A percentile compares a stretch with the other conserved stretches of the same genome.
Conservation (phyloP, 1,284 basidiomycete species). For the Pyrrhoderma noxium region DNA sequence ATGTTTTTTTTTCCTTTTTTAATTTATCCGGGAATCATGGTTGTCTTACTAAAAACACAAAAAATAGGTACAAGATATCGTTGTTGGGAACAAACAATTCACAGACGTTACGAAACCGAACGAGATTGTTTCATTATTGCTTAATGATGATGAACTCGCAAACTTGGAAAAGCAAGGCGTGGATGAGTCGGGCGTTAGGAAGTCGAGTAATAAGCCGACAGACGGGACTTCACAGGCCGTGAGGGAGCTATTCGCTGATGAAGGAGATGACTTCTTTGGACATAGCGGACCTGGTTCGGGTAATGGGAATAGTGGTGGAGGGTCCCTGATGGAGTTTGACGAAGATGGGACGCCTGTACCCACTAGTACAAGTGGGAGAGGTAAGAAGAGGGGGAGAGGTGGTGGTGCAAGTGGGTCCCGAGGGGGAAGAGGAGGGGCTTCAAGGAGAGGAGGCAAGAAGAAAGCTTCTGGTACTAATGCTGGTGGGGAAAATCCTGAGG, state of each 20-base stretch:
- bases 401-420: constrained; percentile 25
- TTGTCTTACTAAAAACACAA: background rate
- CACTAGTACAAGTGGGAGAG: constrained; percentile 29
- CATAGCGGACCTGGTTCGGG: constrained; percentile 30
- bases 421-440: constrained; percentile 27
- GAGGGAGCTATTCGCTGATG: constrained; percentile 74
- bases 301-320: constrained; percentile 30
- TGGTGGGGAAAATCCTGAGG: too few species aligned
- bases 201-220: constrained; percentile 32
- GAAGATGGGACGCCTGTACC: constrained; percentile 24
- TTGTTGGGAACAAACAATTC: constrained; percentile 95
- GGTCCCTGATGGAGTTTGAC: constrained; percentile 5
- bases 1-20: background rate
- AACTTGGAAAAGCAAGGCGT: constrained; percentile 34
- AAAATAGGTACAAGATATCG: constrained; percentile 91
- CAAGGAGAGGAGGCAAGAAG: constrained; percentile 1
- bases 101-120: constrained; percentile 90
- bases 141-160: constrained; percentile 89
- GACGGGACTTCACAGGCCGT: constrained; percentile 33
- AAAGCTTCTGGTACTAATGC: background rate
- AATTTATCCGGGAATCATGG: background rate
- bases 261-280: constrained; percentile 78
- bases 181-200: constrained; percentile 31
- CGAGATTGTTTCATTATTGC: constrained; percentile 92
- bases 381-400: constrained; percentile 25